These are phyloP conservation scores for Viola pubescens DNA, from an alignment of 441 rosid species.

Conservation along the genomic window DNA sequence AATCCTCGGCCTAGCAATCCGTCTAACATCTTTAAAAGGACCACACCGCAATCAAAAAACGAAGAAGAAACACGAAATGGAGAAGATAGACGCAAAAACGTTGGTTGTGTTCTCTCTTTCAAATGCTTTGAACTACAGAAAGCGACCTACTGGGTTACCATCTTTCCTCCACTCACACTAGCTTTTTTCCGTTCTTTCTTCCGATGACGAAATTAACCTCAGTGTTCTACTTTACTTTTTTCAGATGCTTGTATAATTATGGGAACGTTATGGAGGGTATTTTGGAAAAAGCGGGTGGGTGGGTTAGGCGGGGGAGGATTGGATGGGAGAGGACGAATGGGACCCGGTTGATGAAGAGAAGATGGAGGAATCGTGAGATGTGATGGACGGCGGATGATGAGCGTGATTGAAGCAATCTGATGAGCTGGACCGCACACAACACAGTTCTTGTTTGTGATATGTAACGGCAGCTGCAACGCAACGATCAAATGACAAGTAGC, in stretches of 20 bases:
- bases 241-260: neutral
- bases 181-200: neutral
- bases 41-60: neutral
- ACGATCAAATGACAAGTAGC: neutral
- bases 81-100: neutral
- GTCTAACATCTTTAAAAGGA: conserved; percentile 15
- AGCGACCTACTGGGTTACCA: neutral
- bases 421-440: neutral
- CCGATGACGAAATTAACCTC: conserved; percentile 11
- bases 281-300: neutral
- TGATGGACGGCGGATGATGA: neutral
- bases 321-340: neutral
- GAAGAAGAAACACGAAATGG: neutral
- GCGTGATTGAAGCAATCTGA: neutral
- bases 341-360: neutral
- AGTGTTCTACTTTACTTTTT: neutral
- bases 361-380: neutral
- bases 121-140: conserved; percentile 2
- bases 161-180: neutral
- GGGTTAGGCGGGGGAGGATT: neutral
- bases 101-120: neutral
- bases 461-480: neutral
- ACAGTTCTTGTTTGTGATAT: neutral
- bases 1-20: conserved; percentile 75
- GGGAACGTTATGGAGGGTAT: conserved; percentile 17